Evolutionary conservation across 2,329 filamentous ascomycete genomes (phyloP), one percentile per base, ranked within the genome.

Genomic region (Colletotrichum sp.): DNA sequence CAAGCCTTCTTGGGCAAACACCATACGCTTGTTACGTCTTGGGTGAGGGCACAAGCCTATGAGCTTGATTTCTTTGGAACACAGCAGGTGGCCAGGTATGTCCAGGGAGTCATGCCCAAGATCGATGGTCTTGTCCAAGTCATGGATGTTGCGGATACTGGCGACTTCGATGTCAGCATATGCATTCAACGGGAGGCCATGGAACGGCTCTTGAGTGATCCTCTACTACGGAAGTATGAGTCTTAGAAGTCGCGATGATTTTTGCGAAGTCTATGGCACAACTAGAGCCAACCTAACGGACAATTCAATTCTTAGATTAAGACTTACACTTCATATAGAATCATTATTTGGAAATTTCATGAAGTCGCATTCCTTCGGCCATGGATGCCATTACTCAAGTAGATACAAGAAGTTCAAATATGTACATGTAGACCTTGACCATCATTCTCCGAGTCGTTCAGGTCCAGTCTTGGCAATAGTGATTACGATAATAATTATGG

Each of bases 11-110:
- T 88, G 8, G 88, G 87, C 0, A 72, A 77, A 0, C 79, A 81
- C 26, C 87, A 89, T 78, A 77, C 84, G 1, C 76, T 89, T 5
- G 84, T 86, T 4, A 89, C 87, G 7, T 86, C 84, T 0, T 89
- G 87, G 88, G 81, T 83, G 28, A 78, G 84, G 34, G 70, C 82
- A 16, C 80, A 80, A 24, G 78, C 84, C 10, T 85, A 86, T 21
- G 83, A 87, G 48, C 82, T 88, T 14, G 83, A 87, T 14, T 89
- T 89, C 77, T 76, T 78, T 36, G 79, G 79, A 6, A 69, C 75
- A 4, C 64, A 68, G 3, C 68, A 71, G 24, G 61, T 78, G 10
- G 78, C 83, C 38, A 76, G 81, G 5, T 87, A 85, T 75, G 85
- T 87, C 16, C 84, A 87, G 43, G 81, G 81, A 2, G 78, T 85